A percentile compares a stretch with the other conserved stretches of the same genome.
These are phyloP conservation scores for Helotiales sp. DNA, from an alignment of 2,329 filamentous ascomycete species.

Conservation along the genomic window DNA sequence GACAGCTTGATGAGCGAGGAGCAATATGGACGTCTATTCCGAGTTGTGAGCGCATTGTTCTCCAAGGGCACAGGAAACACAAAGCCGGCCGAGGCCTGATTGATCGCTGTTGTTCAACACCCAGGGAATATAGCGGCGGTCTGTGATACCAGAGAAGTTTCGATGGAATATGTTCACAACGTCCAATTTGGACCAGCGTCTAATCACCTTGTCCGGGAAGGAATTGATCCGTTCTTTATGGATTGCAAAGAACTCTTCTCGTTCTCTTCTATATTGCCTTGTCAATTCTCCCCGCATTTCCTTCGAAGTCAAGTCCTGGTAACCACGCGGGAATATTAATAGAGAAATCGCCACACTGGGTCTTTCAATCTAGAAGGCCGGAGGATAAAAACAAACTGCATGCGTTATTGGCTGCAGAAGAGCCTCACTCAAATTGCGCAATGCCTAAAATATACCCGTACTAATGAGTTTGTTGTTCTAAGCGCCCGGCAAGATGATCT, in stretches of 20 bases:
- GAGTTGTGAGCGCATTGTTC: background rate
- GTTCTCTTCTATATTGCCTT: background rate
- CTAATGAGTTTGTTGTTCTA: background rate
- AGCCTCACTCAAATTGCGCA: background rate
- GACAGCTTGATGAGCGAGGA: background rate
- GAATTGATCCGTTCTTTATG: background rate
- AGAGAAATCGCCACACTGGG: background rate
- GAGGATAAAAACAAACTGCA: background rate
- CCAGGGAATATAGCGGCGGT: background rate
- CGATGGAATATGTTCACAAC: background rate
- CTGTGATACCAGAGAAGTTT: background rate
- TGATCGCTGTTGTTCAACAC: background rate
- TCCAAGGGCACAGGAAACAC: background rate
- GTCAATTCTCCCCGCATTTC: background rate
- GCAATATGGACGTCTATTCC: background rate
- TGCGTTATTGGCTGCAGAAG: background rate
- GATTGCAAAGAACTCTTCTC: background rate
- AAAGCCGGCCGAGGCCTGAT: background rate
- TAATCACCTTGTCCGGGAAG: background rate
- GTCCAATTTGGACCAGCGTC: background rate
- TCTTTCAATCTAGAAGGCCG: background rate
- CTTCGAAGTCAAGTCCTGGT: background rate
- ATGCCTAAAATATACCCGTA: slow-evolving; percentile 1
- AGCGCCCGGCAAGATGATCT: slow-evolving; percentile 3
- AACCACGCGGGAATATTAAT: background rate